Evolutionary conservation across 805 yeast genomes (phyloP), one percentile per base, ranked within the genome.

Genomic region (Saitoella complicata): DNA sequence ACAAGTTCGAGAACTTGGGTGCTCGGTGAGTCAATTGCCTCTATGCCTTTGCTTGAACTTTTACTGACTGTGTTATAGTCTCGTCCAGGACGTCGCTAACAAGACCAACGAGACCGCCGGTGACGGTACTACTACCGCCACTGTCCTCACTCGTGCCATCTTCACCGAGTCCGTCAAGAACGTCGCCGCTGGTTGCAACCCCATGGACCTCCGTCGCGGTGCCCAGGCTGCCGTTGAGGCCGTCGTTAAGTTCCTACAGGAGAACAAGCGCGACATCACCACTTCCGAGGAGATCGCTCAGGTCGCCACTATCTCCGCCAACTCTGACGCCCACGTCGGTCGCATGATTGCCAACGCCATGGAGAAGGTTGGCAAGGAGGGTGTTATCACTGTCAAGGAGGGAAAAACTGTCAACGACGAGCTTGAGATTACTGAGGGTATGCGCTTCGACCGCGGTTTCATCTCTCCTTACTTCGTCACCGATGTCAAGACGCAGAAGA

Each of bases 301-400:
- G 71, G 97, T 88, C 42, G 98, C 98, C 50, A 84, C 96, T 46
- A 88, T 88, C 58, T 84, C 95, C 45, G 96, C 97, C 52, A 88
- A 88, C 64, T 97, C 97, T 52, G 98, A 88, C 62, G 60, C 72
- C 32, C 95, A 87, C 70, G 82, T 88, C 54, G 98, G 98, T 63
- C 69, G 73, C 61, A 70, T 91, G 55, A 73, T 88, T 61, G 95
- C 97, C 44, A 75, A 80, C 45, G 97, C 98, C 53, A 88, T 88
- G 93, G 96, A 86, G 68, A 87, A 87, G 66, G 98, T 88, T 49
- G 98, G 98, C 57, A 86, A 88, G 68, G 97, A 88, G 65, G 98
- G 98, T 72, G 97, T 88, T 51, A 87, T 88, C 64, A 88, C 97
- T 55, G 91, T 88, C 58, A 88, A 80, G 71, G 95, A 85, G 67